Percentiles rank a stretch among this genome's conserved stretches.
Conservation (phyloP, 345 rosid species). For the Syzygium aromaticum region DNA sequence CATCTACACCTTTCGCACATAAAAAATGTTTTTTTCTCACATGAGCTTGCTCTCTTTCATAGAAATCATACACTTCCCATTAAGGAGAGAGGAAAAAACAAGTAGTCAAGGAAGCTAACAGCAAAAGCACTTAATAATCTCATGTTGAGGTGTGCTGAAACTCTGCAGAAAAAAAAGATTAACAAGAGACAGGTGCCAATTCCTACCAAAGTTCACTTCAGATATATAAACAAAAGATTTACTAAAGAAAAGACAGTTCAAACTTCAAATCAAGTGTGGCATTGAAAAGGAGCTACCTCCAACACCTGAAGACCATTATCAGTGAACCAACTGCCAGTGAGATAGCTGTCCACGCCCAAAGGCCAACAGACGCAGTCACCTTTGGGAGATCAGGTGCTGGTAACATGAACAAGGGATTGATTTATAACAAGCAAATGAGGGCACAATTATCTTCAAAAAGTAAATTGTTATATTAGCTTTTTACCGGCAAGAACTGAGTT, state of each 20-base stretch:
- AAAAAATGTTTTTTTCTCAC: background rate
- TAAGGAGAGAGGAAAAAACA: background rate
- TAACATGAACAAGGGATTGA: slow-evolving; percentile 13
- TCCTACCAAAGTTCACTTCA: background rate
- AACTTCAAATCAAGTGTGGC: background rate
- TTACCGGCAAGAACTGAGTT: slow-evolving; percentile 66
- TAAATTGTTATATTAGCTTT: background rate
- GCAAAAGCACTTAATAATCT: background rate
- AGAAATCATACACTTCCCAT: background rate
- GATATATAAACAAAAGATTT: background rate
- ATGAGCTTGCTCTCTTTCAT: background rate
- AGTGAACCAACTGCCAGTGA: slow-evolving; percentile 55
- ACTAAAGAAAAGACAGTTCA: background rate
- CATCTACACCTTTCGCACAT: background rate
- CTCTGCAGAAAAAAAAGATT: background rate
- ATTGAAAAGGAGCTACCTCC: slow-evolving; percentile 45
- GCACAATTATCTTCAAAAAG: background rate
- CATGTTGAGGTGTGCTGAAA: background rate
- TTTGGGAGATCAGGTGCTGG: slow-evolving; percentile 73
- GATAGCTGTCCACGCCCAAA: slow-evolving; percentile 75
- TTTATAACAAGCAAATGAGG: slow-evolving; percentile 1
- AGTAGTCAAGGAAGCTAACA: background rate
- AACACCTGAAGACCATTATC: slow-evolving; percentile 56
- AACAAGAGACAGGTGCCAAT: background rate
- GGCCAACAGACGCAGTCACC: slow-evolving; percentile 76